phyloP scores from a whole-genome alignment of 2,329 filamentous ascomycete genomes.

The Penicillium sp. region DNA sequence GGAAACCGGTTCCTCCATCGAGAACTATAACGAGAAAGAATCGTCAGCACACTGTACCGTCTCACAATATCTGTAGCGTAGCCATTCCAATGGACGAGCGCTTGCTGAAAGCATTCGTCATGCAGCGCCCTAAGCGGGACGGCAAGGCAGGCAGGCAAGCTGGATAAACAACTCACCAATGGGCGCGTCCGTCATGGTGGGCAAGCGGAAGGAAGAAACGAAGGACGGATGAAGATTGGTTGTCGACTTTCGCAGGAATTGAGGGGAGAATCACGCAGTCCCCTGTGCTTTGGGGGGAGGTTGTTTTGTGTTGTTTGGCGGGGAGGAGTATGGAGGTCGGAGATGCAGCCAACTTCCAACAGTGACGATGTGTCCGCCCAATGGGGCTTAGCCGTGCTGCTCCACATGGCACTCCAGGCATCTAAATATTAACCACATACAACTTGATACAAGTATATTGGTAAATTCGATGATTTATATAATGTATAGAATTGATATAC shows the following conservation, averaged over 20 bases:
- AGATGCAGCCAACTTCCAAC: background rate
- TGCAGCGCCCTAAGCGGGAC: background rate
- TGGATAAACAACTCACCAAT: constrained; percentile 38
- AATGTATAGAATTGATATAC: too few relatives aligned
- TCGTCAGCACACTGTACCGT: constrained; percentile 13
- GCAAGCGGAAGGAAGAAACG: background rate
- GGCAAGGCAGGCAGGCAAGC: background rate
- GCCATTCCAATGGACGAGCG: constrained; percentile 13
- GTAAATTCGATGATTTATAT: background rate
- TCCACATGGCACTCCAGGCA: constrained; percentile 5
- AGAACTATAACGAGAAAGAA: constrained; percentile 64
- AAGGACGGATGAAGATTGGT: too few relatives aligned
- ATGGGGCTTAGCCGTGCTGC: constrained; percentile 13
- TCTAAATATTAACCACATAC: background rate
- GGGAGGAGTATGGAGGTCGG: constrained; percentile 8
- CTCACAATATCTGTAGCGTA: background rate
- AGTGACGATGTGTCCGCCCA: constrained; percentile 15
- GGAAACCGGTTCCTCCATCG: constrained; percentile 98
- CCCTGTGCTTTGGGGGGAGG: background rate
- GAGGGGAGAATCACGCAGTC: background rate
- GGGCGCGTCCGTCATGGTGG: constrained; percentile 46
- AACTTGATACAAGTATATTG: too few relatives aligned
- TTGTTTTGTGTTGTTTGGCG: constrained; percentile 6
- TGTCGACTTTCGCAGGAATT: background rate
- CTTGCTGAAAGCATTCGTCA: constrained; percentile 16